Evolutionary conservation across 345 rosid species (phyloP), one percentile per base, ranked within the genome.

Genomic region (Abelmoschus esculentus): DNA sequence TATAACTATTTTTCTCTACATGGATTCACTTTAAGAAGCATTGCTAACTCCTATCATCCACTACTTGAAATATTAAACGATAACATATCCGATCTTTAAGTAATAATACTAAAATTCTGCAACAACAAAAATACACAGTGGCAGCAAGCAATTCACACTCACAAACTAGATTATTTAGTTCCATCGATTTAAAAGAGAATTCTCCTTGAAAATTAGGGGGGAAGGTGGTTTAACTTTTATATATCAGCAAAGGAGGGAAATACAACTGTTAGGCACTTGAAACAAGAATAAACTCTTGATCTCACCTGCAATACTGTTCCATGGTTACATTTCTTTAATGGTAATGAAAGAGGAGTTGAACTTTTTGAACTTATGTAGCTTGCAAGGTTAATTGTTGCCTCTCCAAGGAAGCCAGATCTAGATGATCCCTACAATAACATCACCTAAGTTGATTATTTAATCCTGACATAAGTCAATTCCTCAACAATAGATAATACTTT

Each of bases 221-320:
- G 31, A 46, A 29, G 32, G 6, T 5, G 9, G 14, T 49, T n/a
- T 28, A 47, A 29, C 28, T 47, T 49, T 49, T 66, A 66, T 34
- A 6, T 61, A 36, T 46, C 14, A 46, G 50, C 1, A 70, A 50
- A 29, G 2, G 3, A 7, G 49, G 15, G 29, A 3, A 9, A 9
- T 13, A 1, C 5, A 19, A 42, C 18, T 8, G 12, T 32, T 19
- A 52, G 19, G 19, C 55, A 50, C 34, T 52, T 52, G 15, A 44
- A 78, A 38, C 10, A 13, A 38, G 63, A 67, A 66, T 14, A 9
- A 59, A 15, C 56, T 58, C 62, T 44, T 53, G 74, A 64, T 63
- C 89, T 81, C 71, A 86, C 93, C 72, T 79, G 86, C 76, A 88
- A 64, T 61, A 75, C 71, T 3, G 85, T 84, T 72, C 86, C 85